A percentile compares a stretch with the other conserved stretches of the same genome.
These are phyloP conservation scores for Phialocephala sp. DNA, from an alignment of 2,329 filamentous ascomycete genomes.

Conservation along the genomic window DNA sequence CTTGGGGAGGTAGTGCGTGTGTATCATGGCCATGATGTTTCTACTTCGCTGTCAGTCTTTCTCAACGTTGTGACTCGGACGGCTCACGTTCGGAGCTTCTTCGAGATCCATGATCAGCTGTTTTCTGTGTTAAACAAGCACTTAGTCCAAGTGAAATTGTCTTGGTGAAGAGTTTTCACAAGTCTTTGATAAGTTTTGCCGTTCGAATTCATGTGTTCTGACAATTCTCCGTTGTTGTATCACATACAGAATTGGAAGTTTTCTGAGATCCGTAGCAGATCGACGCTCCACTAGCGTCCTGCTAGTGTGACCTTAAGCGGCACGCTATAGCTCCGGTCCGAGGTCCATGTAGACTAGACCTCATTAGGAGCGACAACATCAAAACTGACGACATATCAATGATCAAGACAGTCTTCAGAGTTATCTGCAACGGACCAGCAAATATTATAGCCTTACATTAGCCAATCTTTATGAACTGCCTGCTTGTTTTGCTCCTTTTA, in stretches of 20 bases:
- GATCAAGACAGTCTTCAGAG: background rate
- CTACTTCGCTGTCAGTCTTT: constrained; percentile 13
- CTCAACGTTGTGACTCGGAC: background rate
- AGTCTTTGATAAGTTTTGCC: background rate
- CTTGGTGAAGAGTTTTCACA: background rate
- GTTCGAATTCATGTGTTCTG: background rate
- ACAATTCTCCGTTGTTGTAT: background rate
- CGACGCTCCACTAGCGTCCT: background rate
- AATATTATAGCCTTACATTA: too few relatives aligned
- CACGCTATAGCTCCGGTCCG: background rate
- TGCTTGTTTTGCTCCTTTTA: background rate
- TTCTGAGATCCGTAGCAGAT: background rate
- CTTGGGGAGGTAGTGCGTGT: constrained; percentile 43
- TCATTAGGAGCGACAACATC: background rate
- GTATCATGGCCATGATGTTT: constrained; percentile 40
- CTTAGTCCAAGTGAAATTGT: background rate
- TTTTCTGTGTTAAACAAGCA: background rate
- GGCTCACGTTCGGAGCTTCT: background rate
- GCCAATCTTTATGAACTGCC: background rate
- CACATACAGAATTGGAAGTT: background rate
- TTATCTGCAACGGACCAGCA: background rate
- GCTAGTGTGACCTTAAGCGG: background rate
- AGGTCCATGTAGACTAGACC: background rate
- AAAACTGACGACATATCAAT: background rate
- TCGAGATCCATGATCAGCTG: constrained; percentile 4